These are phyloP conservation scores for Lichtheimia hyalospora DNA, from an alignment of 371 early-diverging fungal species.

Conservation along the genomic window DNA sequence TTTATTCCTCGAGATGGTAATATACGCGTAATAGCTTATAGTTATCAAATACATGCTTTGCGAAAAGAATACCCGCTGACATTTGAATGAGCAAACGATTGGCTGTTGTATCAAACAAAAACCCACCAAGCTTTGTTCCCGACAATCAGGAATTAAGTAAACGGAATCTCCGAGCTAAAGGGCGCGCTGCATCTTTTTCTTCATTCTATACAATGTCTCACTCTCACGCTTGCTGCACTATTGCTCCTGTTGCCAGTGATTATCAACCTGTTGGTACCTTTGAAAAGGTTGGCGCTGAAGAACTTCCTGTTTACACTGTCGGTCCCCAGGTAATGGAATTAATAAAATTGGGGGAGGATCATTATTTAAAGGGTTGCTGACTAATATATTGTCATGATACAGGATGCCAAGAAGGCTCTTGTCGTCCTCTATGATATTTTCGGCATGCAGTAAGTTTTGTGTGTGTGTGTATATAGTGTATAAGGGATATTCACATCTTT, in stretches of 20 bases:
- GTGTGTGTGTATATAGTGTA: not conserved
- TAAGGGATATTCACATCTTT: not conserved
- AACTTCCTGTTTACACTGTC: constrained; percentile 28
- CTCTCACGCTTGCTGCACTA: constrained; percentile 60
- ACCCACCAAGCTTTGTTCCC: no score
- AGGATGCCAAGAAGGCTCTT: constrained; percentile 48
- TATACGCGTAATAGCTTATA: no score
- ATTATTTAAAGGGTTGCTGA: no score
- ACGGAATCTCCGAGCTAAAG: no score
- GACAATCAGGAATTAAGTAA: no score
- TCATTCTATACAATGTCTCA: constrained; percentile 40
- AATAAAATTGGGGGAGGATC: not conserved
- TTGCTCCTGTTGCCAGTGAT: constrained; percentile 59
- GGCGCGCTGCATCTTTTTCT: not conserved
- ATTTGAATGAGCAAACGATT: no score
- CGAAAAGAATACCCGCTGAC: no score
- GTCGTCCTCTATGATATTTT: constrained; percentile 52
- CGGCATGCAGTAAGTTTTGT: constrained; percentile 35
- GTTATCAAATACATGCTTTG: no score
- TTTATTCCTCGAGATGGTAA: no score
- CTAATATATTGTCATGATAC: no score
- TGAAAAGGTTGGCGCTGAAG: constrained; percentile 44
- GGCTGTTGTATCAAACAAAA: no score
- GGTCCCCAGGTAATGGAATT: constrained; percentile 40
- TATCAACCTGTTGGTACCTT: constrained; percentile 57